phyloP scores from a whole-genome alignment of 768 basidiomycete species.

The Leccinum subtestaceum region DNA sequence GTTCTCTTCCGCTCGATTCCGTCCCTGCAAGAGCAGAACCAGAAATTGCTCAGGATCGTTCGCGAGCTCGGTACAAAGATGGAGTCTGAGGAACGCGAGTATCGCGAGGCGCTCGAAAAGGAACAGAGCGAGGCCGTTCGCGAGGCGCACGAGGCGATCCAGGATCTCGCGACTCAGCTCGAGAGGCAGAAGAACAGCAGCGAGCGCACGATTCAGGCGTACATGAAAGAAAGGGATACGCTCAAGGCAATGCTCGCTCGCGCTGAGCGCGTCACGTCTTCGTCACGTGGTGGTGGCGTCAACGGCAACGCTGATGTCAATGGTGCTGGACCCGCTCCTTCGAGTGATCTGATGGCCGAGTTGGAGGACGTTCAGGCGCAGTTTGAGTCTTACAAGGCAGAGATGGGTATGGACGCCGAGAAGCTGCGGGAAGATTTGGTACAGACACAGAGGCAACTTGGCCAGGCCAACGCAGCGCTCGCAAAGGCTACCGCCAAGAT shows the following conservation, averaged over 20 bases:
- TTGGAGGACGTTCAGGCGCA: constrained; percentile 72
- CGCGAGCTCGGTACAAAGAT: constrained; percentile 81
- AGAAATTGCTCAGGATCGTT: constrained; percentile 79
- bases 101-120: constrained; percentile 62
- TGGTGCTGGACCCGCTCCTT: constrained; percentile 17
- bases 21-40: constrained; percentile 87
- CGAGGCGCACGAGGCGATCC: constrained; percentile 87
- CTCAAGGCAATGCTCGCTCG: constrained; percentile 72
- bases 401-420: constrained; percentile 76
- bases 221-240: constrained; percentile 85
- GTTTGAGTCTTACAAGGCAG: constrained; percentile 75
- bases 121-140: constrained; percentile 78
- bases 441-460: constrained; percentile 63
- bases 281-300: constrained; percentile 12
- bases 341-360: constrained; percentile 52
- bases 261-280: constrained; percentile 34
- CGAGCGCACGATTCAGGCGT: constrained; percentile 71
- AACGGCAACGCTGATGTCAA: constrained; percentile 40
- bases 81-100: constrained; percentile 81
- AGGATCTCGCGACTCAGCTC: constrained; percentile 71
- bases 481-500: constrained; percentile 84
- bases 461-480: constrained; percentile 59
- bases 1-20: constrained; percentile 82
- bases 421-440: constrained; percentile 70
- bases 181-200: constrained; percentile 73